phyloP scores from a whole-genome alignment of 139 green algal genomes.

The Asterochloris sp. region DNA sequence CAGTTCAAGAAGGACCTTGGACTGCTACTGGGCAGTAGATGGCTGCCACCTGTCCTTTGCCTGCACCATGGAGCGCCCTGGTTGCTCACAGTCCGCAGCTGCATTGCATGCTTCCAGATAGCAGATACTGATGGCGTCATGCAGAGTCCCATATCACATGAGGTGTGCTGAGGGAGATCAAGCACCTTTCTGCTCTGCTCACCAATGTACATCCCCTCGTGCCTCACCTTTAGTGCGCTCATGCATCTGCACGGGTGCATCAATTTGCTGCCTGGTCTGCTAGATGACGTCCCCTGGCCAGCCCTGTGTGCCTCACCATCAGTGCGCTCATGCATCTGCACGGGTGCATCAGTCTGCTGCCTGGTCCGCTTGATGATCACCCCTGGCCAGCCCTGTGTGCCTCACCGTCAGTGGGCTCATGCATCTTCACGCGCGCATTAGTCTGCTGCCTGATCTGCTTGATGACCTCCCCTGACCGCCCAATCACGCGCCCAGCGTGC shows the following conservation, averaged over 20 bases:
- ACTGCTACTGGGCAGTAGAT: no score
- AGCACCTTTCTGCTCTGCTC: no score
- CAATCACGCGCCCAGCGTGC: slow-evolving; percentile 19
- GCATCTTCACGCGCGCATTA: slow-evolving; percentile 13
- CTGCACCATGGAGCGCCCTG: no score
- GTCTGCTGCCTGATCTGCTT: slow-evolving; percentile 11
- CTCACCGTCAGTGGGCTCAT: slow-evolving; percentile 12
- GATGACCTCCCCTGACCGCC: slow-evolving; percentile 11
- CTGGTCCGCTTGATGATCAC: background rate
- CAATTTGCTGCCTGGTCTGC: background rate
- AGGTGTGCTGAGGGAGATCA: no score
- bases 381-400: no score
- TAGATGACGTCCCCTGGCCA: background rate
- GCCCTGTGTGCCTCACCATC: background rate
- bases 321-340: background rate
- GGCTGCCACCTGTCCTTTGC: no score
- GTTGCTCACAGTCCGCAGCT: no score
- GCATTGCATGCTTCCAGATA: no score
- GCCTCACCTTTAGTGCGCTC: background rate
- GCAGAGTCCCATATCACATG: no score
- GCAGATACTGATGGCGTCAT: no score
- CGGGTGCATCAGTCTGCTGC: background rate
- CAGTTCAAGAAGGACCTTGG: no score
- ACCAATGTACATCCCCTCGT: background rate
- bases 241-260: background rate